phyloP scores from a whole-genome alignment of 176 grass and related monocot genomes.

The Paspalum vaginatum region DNA sequence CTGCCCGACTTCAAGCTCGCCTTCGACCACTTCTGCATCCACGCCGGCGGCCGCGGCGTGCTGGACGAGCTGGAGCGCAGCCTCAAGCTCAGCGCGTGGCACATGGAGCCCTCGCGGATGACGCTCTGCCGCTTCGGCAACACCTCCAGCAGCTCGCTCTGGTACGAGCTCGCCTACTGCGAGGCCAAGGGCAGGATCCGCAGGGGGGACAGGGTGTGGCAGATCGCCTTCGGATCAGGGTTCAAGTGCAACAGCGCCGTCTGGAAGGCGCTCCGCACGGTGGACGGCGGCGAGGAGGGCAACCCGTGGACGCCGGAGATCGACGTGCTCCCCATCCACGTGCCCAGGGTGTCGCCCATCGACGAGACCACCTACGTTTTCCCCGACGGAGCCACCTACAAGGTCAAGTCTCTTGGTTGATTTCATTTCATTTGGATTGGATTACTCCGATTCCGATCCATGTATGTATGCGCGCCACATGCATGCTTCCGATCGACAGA shows the following conservation, averaged over 20 bases:
- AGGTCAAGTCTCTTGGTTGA: not conserved
- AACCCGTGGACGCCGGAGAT: constrained; percentile 79
- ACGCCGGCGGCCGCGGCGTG: constrained; percentile 81
- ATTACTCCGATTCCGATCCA: too few species aligned
- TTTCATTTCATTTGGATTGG: not conserved
- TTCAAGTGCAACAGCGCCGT: constrained; percentile 94
- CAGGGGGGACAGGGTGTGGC: constrained; percentile 69
- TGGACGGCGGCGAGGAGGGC: constrained; percentile 27
- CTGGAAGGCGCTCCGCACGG: constrained; percentile 62
- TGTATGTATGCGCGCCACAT: too few species aligned
- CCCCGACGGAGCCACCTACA: constrained; percentile 24
- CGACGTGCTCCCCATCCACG: constrained; percentile 53
- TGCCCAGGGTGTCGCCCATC: constrained; percentile 68
- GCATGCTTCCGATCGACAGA: too few species aligned
- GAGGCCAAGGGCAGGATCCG: constrained; percentile 72
- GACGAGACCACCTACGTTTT: constrained; percentile 49
- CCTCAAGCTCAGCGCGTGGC: constrained; percentile 70
- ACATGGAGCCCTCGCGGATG: constrained; percentile 94
- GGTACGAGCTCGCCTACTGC: constrained; percentile 93
- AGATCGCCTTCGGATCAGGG: constrained; percentile 80
- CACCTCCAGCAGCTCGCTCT: constrained; percentile 93
- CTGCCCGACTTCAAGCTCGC: constrained; percentile 86
- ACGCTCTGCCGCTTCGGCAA: constrained; percentile 93
- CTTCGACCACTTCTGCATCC: constrained; percentile 99
- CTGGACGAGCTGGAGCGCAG: constrained; percentile 87